Evolutionary conservation across 352 stramenopile genomes (phyloP).

Genomic region (Phytophthora colocasiae): DNA sequence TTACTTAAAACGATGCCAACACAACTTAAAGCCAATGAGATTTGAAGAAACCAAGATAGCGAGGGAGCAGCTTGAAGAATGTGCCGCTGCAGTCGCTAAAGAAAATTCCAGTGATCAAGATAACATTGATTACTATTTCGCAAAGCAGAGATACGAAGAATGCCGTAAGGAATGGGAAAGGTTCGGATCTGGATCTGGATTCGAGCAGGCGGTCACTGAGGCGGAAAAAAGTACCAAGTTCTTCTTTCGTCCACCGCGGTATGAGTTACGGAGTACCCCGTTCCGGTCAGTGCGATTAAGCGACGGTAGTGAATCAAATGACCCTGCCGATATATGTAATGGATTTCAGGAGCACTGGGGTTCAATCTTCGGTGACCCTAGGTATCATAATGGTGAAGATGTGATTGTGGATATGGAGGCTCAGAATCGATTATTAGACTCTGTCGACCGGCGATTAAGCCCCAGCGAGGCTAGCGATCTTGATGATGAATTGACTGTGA

Average conservation of each 20-base stretch:
- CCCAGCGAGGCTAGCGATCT: background rate
- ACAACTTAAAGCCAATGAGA: too few species aligned
- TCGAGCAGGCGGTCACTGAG: slow-evolving; percentile 2
- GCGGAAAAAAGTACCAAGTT: background rate
- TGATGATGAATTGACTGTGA: background rate
- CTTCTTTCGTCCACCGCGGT: slow-evolving; percentile 15
- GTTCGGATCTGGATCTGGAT: background rate
- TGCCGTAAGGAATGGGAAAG: slow-evolving; percentile 1
- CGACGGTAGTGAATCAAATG: background rate
- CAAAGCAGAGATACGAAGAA: background rate
- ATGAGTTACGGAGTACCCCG: slow-evolving; percentile 1
- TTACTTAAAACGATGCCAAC: background rate
- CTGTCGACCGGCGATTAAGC: background rate
- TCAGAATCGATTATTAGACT: background rate
- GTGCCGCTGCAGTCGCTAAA: too few species aligned
- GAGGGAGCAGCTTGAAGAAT: too few species aligned
- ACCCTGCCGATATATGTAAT: background rate
- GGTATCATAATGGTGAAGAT: background rate
- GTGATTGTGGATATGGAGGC: background rate
- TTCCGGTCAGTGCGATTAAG: background rate
- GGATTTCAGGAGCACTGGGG: slow-evolving; percentile 15
- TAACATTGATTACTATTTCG: slow-evolving; percentile 5
- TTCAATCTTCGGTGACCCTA: slow-evolving; percentile 6
- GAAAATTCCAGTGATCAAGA: background rate
- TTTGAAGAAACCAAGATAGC: too few species aligned